Evolutionary conservation across 176 grass and related monocot species (phyloP).

Genomic region (Paspalum vaginatum): DNA sequence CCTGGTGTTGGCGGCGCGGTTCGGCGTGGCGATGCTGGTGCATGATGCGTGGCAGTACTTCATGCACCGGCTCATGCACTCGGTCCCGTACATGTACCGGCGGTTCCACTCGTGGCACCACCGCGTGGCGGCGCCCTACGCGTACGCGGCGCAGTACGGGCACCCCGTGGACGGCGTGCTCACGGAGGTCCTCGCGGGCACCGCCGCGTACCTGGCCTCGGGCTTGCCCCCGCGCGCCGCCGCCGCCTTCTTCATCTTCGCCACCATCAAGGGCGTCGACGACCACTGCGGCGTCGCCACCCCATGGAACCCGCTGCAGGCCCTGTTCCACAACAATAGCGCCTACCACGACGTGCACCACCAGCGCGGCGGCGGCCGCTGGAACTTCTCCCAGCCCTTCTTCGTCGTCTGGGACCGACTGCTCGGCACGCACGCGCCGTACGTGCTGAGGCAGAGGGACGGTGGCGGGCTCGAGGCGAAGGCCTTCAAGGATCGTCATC

Average conservation of each 20-base stretch:
- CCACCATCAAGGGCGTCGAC: slow-evolving; percentile 65
- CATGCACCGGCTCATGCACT: slow-evolving; percentile 65
- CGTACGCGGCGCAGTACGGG: slow-evolving; percentile 69
- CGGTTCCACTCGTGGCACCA: slow-evolving; percentile 79
- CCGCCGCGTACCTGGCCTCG: slow-evolving; percentile 50
- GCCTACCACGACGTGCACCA: slow-evolving; percentile 73
- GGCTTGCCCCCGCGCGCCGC: slow-evolving; percentile 32
- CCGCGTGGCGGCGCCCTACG: slow-evolving; percentile 61
- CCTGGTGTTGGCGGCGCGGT: slow-evolving; percentile 34
- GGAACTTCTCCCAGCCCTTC: slow-evolving; percentile 67
- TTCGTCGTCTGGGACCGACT: slow-evolving; percentile 61
- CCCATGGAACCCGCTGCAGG: slow-evolving; percentile 65
- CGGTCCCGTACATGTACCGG: slow-evolving; percentile 48
- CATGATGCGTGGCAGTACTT: slow-evolving; percentile 70
- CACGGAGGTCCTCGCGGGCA: slow-evolving; percentile 58
- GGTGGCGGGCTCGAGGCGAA: slow-evolving; percentile 43
- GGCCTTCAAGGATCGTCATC: neutral
- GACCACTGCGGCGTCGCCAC: slow-evolving; percentile 60
- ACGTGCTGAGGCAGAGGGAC: slow-evolving; percentile 15
- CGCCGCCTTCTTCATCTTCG: slow-evolving; percentile 51
- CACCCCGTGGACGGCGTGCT: slow-evolving; percentile 66
- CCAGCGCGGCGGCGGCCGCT: slow-evolving; percentile 49
- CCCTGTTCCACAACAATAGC: slow-evolving; percentile 51
- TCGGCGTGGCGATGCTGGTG: slow-evolving; percentile 59
- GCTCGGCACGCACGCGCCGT: slow-evolving; percentile 46